Conservation (phyloP, 306 rosid species). For the Casuarina glauca region DNA sequence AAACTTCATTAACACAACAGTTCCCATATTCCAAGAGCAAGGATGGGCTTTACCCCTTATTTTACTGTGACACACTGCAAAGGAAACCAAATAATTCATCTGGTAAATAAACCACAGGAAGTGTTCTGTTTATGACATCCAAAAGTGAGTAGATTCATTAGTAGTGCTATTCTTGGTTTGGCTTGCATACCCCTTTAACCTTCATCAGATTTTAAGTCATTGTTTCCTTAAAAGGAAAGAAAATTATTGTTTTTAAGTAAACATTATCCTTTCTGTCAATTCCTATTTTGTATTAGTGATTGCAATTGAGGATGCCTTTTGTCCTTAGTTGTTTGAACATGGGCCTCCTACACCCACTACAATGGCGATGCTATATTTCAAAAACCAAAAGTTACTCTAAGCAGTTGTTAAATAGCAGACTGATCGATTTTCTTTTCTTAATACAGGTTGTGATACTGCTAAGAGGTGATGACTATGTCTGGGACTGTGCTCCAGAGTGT, state of each 20-base stretch:
- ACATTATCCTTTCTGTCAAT: background rate
- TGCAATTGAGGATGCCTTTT: background rate
- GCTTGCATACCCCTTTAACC: background rate
- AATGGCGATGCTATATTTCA: background rate
- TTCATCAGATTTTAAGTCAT: background rate
- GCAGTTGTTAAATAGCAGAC: background rate
- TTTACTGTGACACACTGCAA: background rate
- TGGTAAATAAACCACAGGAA: background rate
- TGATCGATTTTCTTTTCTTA: conserved; percentile 16
- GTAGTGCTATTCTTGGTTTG: background rate
- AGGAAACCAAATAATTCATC: background rate
- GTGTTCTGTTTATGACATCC: background rate
- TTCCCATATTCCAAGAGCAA: background rate
- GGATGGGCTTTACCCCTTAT: background rate
- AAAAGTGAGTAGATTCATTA: background rate
- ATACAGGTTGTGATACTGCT: conserved; percentile 56
- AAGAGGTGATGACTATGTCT: conserved; percentile 49
- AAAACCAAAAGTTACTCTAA: background rate
- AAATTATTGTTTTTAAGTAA: background rate
- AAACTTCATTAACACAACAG: background rate
- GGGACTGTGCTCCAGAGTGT: conserved; percentile 23
- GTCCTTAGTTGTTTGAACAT: background rate
- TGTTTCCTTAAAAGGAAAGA: background rate
- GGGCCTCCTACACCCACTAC: background rate
- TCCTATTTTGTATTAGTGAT: background rate